Conservation (phyloP, 805 yeast species). For the Lipomyces anomalus region DNA sequence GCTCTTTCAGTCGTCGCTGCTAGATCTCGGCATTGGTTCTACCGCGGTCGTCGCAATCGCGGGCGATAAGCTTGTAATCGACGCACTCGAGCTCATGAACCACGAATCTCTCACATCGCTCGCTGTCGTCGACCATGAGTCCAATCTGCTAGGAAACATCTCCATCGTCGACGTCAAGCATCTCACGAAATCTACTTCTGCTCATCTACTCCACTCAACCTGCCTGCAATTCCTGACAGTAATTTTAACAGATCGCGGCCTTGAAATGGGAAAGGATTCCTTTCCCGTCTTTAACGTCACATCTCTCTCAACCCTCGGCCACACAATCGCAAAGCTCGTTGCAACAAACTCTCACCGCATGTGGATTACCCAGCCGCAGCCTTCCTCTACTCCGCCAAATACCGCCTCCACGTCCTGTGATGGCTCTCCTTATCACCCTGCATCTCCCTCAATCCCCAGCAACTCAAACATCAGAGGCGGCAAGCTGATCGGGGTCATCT, state of each 20-base stretch:
- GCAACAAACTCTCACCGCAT: conserved; percentile 81
- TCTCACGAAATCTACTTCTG: conserved; percentile 75
- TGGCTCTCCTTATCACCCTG: no score
- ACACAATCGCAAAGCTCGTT: conserved; percentile 89
- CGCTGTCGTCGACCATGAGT: conserved; percentile 81
- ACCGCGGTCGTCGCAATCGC: conserved; percentile 68
- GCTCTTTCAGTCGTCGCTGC: conserved; percentile 59
- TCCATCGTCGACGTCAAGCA: conserved; percentile 90
- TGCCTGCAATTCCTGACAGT: conserved; percentile 85
- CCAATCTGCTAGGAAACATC: conserved; percentile 79
- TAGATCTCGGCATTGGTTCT: conserved; percentile 65
- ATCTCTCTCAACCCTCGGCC: conserved; percentile 67
- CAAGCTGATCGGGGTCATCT: conserved; percentile 81
- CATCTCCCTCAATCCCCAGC: conserved; percentile 17
- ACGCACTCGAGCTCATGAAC: conserved; percentile 79
- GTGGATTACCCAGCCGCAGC: conserved; percentile 37
- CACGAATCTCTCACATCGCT: conserved; percentile 76
- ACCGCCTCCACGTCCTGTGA: conserved; percentile 1
- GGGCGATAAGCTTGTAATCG: conserved; percentile 83
- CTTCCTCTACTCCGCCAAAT: conserved; percentile 11
- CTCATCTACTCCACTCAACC: conserved; percentile 71
- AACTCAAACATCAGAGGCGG: conserved; percentile 46
- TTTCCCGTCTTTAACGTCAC: conserved; percentile 95
- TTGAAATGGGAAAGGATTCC: conserved; percentile 91
- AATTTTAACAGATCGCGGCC: conserved; percentile 79